Conservation (phyloP, 371 early-diverging fungal species). For the Cladochytrium tenue region DNA sequence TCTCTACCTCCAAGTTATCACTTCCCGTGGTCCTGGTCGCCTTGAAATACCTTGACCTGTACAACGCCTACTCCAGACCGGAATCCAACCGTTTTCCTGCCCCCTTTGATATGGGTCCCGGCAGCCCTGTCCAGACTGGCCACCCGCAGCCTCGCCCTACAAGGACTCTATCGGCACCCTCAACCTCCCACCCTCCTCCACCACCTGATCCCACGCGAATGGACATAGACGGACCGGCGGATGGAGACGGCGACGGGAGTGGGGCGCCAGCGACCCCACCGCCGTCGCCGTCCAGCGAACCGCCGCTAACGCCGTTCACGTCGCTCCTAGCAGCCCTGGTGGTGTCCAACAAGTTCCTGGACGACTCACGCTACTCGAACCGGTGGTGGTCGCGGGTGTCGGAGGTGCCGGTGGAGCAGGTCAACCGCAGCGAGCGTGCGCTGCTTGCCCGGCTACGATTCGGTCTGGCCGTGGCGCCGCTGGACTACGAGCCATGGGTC, state of each 20-base stretch:
- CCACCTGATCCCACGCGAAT: too few relatives aligned
- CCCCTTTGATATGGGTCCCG: not conserved
- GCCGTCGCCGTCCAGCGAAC: not conserved
- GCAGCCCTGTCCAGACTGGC: not conserved
- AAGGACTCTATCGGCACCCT: not conserved
- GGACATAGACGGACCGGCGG: not conserved
- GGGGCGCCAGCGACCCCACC: too few relatives aligned
- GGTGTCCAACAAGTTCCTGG: slow-evolving; percentile 24
- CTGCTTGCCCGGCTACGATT: slow-evolving; percentile 10
- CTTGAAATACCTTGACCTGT: slow-evolving; percentile 12
- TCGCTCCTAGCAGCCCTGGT: slow-evolving; percentile 16
- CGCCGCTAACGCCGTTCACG: slow-evolving; percentile 3
- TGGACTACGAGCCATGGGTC: slow-evolving; percentile 19
- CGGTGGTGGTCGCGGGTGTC: slow-evolving; percentile 22
- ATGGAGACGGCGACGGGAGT: too few relatives aligned
- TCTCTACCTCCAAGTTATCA: slow-evolving; percentile 9
- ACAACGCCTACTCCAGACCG: slow-evolving; percentile 1
- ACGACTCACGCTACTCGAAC: slow-evolving; percentile 26
- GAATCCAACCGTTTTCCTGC: not conserved
- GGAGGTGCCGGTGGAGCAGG: slow-evolving; percentile 11
- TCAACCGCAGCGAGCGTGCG: slow-evolving; percentile 9
- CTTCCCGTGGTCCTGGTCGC: slow-evolving; percentile 18
- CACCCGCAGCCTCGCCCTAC: too few relatives aligned
- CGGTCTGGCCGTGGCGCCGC: slow-evolving; percentile 2
- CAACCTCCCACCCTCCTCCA: too few relatives aligned